A percentile compares a stretch with the other conserved stretches of the same genome.
Evolutionary conservation across 2,329 filamentous ascomycete genomes (phyloP).

Genomic region (Aspergillus sojae): DNA sequence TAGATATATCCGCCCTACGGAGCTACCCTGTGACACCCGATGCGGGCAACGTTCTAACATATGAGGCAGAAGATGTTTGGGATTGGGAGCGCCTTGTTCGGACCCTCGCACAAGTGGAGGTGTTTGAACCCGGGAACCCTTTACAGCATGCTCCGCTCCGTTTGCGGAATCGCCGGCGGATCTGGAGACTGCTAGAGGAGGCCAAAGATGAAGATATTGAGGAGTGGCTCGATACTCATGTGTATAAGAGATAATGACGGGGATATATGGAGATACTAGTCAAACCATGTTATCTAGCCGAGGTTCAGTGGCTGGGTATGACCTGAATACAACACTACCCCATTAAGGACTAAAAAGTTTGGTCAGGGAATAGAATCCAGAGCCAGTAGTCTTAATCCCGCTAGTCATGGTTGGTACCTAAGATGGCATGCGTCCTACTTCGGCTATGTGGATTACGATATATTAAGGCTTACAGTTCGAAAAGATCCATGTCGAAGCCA

Average conservation of each 20-base stretch:
- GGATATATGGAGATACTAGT: not conserved
- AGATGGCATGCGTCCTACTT: too few species aligned
- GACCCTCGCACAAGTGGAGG: not conserved
- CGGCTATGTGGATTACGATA: not conserved
- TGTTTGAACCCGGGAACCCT: not conserved
- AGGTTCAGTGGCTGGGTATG: not conserved
- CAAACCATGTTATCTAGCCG: not conserved
- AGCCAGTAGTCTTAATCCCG: not conserved
- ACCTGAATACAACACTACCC: not conserved
- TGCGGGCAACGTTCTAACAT: not conserved
- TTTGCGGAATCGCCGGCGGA: conserved; percentile 3
- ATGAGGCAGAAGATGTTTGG: not conserved
- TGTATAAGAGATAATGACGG: not conserved
- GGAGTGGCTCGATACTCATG: not conserved
- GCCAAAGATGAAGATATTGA: conserved; percentile 3
- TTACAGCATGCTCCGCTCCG: conserved; percentile 5
- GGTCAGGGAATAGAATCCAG: not conserved
- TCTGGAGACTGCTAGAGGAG: conserved; percentile 7
- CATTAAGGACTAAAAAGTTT: not conserved
- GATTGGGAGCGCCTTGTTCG: conserved; percentile 6
- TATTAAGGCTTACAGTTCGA: not conserved
- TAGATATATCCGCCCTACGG: not conserved
- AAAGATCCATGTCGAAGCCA: not conserved
- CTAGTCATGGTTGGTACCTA: not conserved
- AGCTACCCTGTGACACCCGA: not conserved